These are phyloP conservation scores for Hypoxylon perforatum DNA, from an alignment of 495 filamentous ascomycete genomes.

Conservation along the genomic window DNA sequence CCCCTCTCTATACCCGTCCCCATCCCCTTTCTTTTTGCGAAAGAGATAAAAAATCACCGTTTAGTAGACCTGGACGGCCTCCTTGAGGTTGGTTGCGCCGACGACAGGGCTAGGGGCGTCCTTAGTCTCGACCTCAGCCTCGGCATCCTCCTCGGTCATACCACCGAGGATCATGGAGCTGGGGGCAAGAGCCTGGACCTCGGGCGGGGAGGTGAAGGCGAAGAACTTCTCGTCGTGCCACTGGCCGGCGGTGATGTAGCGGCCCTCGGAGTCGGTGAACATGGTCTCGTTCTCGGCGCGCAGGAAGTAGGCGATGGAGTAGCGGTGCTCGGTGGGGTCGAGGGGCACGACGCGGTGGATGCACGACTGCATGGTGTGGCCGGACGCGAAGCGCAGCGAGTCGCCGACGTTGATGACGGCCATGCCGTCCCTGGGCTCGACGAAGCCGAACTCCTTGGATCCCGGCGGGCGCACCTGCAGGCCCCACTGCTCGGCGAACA, in stretches of 20 bases:
- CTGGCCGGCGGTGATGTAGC: conserved; percentile 58
- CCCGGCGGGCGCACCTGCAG: conserved; percentile 65
- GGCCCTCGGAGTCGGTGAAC: conserved; percentile 63
- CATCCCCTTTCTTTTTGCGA: background rate
- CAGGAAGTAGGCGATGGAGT: conserved; percentile 69
- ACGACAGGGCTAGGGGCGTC: conserved; percentile 39
- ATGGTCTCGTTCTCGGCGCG: conserved; percentile 63
- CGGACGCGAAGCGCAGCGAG: conserved; percentile 63
- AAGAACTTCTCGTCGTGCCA: conserved; percentile 71
- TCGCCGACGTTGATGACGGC: conserved; percentile 70
- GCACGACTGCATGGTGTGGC: conserved; percentile 62
- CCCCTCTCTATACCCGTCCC: conserved; percentile 8
- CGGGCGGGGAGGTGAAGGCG: conserved; percentile 59
- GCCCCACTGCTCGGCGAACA: conserved; percentile 67
- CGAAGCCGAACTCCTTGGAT: conserved; percentile 62
- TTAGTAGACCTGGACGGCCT: conserved; percentile 38
- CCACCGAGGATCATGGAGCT: conserved; percentile 57
- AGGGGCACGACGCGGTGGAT: conserved; percentile 68
- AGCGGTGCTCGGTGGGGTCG: conserved; percentile 61
- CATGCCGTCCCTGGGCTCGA: conserved; percentile 59
- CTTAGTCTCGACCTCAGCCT: conserved; percentile 23
- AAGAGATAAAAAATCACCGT: background rate
- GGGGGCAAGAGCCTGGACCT: conserved; percentile 56
- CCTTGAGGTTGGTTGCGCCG: conserved; percentile 30
- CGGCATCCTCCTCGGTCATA: conserved; percentile 54